Base-by-base conservation (phyloP, 371 early-diverging fungal species). In the Mortierella sp. region DNA sequence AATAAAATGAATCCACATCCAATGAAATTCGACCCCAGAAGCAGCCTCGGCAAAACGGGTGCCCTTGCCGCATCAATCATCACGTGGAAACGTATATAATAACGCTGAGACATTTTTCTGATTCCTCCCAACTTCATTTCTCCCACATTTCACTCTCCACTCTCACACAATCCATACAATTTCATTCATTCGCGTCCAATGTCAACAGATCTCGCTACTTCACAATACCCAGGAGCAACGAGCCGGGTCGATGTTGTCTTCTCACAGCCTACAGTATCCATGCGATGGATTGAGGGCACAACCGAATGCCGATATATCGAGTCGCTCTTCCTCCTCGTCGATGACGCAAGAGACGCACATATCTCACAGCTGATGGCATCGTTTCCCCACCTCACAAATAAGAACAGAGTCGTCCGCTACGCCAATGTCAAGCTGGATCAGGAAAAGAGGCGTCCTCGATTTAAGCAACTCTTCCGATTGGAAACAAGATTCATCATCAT, bases 251-350 rank as follows among this genome's bases (percentile, higher is more conserved):
- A 67, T 32, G 52, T 68, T 32, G 47, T 71, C 22, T 77, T 59
- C 40, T 66, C 52, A 47, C 60, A 66, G 20, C 68, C 72, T 6
- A 62, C 80, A 20, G 14, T 37, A 11, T 10, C 51, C 24, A 26
- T 79, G 43, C 68, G 80, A 0, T 69, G 55, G 52, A 75, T 68
- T 28, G 80, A 79, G 49, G 40, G 47, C 59, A 72, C 80, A 26
- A 75, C 72, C 26, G 80, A 80, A 37, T 22, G 43, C 2, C 43
- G 75, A 52, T 68, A 68, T 37, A 52, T 80, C 20, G 80, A 80
- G 16, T 20, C 72, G 6, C 72, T 80, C 40, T 75, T 80, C 57
- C 75, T 71, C 6, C 28, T 75, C 5, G 35, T 61, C 20, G 72
- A 72, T 66, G 68, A 80, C 45, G 69, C 72, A 30, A 64, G 80